phyloP scores from a whole-genome alignment of 176 grass and related monocot species.

The Triticum aestivum region IWGSC_CS_RefSeq_v2.1 NC_057804.1:499433067-499433566 shows the following conservation, averaged over 20 bases:
- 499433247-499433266: slow-evolving; percentile 46
- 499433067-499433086: slow-evolving; percentile 52
- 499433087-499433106: slow-evolving; percentile 92
- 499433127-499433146: slow-evolving; percentile 23
- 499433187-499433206: slow-evolving; percentile 48
- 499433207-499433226: slow-evolving; percentile 56
- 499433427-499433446: neutral
- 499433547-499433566: neutral
- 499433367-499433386: neutral
- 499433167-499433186: neutral
- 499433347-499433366: neutral
- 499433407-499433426: neutral
- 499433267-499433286: slow-evolving; percentile 57
- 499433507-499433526: neutral
- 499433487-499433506: neutral
- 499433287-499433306: slow-evolving; percentile 74
- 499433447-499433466: neutral
- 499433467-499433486: neutral
- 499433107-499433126: slow-evolving; percentile 75
- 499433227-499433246: slow-evolving; percentile 47
- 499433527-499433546: neutral
- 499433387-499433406: neutral
- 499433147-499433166: neutral
- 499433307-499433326: slow-evolving; percentile 91
- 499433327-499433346: slow-evolving; percentile 32